A percentile compares a stretch with the other conserved stretches of the same genome.
phyloP scores from a whole-genome alignment of 139 green algal species.

The Coccomyxa sp. region DNA sequence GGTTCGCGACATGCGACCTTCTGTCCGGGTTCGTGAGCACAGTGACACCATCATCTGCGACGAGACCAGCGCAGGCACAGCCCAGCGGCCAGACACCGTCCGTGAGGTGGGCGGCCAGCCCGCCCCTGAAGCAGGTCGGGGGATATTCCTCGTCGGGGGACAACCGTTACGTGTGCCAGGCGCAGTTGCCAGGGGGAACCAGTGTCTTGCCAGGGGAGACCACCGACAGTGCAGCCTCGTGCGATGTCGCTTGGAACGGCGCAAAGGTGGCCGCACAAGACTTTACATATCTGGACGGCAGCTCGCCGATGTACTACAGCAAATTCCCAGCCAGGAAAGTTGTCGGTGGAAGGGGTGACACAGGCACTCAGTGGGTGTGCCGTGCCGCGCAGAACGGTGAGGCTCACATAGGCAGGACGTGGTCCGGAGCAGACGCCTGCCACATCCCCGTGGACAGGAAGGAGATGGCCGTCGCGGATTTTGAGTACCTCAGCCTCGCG shows the following conservation, averaged over 20 bases:
- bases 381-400: background rate
- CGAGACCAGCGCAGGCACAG: background rate
- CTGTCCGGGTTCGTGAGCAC: background rate
- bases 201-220: background rate
- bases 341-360: background rate
- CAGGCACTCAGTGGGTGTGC: background rate
- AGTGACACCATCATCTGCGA: background rate
- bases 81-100: background rate
- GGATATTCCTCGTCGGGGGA: background rate
- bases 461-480: background rate
- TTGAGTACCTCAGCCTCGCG: background rate
- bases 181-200: background rate
- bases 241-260: background rate
- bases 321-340: background rate
- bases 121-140: background rate
- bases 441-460: background rate
- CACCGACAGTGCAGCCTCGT: background rate
- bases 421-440: background rate
- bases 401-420: background rate
- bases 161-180: background rate
- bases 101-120: background rate
- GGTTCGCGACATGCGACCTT: background rate
- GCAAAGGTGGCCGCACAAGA: background rate
- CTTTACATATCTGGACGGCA: slow-evolving; percentile 1
- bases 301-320: background rate